A percentile compares a stretch with the other conserved stretches of the same genome.
These are phyloP conservation scores for Lipomyces spencermartinsiae DNA, from an alignment of 805 yeast species.

Conservation along the genomic window DNA sequence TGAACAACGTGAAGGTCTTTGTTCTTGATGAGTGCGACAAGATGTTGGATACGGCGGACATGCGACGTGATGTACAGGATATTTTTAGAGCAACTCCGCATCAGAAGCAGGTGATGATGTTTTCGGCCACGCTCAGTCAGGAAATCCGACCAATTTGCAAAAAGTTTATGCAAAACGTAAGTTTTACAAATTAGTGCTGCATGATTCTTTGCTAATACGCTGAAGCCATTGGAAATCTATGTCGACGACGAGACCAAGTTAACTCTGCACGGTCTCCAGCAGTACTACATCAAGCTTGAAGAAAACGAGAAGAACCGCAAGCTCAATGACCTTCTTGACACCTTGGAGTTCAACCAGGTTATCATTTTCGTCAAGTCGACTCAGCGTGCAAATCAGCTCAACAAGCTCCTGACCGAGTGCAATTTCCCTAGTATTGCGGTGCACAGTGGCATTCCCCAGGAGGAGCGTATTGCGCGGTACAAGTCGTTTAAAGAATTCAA, in stretches of 20 bases:
- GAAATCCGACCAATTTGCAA: constrained; percentile 97
- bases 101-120: constrained; percentile 99
- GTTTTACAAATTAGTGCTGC: not conserved
- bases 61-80: constrained; percentile 99
- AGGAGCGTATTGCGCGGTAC: constrained; percentile 96
- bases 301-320: constrained; percentile 94
- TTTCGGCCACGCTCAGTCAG: constrained; percentile 91
- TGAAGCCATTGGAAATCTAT: constrained; percentile 84
- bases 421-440: constrained; percentile 98
- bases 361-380: constrained; percentile 94
- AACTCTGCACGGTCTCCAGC: constrained; percentile 97
- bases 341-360: constrained; percentile 96
- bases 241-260: constrained; percentile 98
- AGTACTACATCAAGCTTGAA: constrained; percentile 85
- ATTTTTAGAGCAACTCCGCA: constrained; percentile 97
- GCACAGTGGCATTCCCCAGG: constrained; percentile 94
- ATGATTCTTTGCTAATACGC: not conserved
- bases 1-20: constrained; percentile 88
- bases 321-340: constrained; percentile 89
- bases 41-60: constrained; percentile 76
- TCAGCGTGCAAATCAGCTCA: constrained; percentile 88
- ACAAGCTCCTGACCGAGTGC: constrained; percentile 85
- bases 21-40: constrained; percentile 99
- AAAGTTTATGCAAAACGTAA: constrained; percentile 87
- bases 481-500: constrained; percentile 96